Evolutionary conservation across 768 basidiomycete genomes (phyloP).

Genomic region (Krasilnikovozyma curviuscula): DNA sequence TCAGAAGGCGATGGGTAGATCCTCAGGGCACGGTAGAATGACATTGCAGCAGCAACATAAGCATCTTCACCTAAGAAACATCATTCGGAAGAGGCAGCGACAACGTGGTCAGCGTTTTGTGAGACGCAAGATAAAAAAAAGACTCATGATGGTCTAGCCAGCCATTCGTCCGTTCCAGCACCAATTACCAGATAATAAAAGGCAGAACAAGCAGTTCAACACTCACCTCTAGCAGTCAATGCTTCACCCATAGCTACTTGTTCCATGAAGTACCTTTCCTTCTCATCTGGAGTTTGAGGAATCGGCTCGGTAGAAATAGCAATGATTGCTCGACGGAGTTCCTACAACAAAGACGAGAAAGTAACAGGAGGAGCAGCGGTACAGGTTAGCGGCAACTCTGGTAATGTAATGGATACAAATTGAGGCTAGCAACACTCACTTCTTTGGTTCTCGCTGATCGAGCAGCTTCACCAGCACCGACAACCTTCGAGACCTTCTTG

Average conservation of each 20-base stretch:
- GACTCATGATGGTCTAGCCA: neutral
- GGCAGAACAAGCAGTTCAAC: neutral
- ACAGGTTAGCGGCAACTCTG: no score
- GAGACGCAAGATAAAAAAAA: neutral
- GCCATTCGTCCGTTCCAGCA: no score
- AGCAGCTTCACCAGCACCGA: constrained; percentile 36
- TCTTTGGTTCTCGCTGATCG: constrained; percentile 27
- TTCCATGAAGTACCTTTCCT: constrained; percentile 77
- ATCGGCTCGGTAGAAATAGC: constrained; percentile 18
- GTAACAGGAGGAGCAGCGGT: neutral
- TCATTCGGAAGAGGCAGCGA: neutral
- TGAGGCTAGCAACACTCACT: constrained; percentile 9
- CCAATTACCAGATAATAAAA: neutral
- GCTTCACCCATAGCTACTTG: constrained; percentile 77
- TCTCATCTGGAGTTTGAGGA: constrained; percentile 50
- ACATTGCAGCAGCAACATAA: constrained; percentile 59
- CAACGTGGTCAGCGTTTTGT: neutral
- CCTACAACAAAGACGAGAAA: neutral
- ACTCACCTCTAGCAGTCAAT: constrained; percentile 51
- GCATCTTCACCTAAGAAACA: constrained; percentile 45
- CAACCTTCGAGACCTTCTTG: constrained; percentile 41
- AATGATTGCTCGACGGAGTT: constrained; percentile 11
- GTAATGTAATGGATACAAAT: neutral
- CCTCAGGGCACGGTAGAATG: constrained; percentile 80
- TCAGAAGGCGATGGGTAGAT: constrained; percentile 91